Evolutionary conservation across 306 rosid genomes (phyloP).

Genomic region (Trichosanthes truncata): DNA sequence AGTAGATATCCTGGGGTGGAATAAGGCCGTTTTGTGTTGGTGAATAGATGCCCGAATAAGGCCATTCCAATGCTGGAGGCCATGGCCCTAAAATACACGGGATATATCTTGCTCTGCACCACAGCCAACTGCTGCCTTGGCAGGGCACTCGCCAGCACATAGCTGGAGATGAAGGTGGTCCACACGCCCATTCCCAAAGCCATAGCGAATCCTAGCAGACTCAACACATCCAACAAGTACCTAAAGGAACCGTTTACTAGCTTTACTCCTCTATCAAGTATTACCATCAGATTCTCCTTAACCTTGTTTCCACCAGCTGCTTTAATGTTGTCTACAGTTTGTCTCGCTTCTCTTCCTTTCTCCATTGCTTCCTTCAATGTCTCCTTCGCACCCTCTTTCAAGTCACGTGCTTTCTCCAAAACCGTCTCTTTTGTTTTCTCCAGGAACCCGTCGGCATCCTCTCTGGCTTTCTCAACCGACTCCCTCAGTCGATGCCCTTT

Average conservation of each 20-base stretch:
- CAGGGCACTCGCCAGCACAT: conserved; percentile 37
- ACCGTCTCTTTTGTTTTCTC: conserved; percentile 21
- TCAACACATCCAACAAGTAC: conserved; percentile 9
- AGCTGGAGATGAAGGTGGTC: conserved; percentile 65
- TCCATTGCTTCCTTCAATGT: conserved; percentile 11
- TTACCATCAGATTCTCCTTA: not conserved
- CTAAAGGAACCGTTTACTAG: not conserved
- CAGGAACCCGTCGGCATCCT: too few species aligned
- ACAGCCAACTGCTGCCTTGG: conserved; percentile 70
- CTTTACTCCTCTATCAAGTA: not conserved
- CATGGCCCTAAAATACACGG: conserved; percentile 59
- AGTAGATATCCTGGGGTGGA: conserved; percentile 35
- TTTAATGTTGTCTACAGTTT: too few species aligned
- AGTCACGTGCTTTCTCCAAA: conserved; percentile 6
- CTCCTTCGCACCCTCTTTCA: conserved; percentile 15
- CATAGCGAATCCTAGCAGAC: conserved; percentile 42
- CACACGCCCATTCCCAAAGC: conserved; percentile 68
- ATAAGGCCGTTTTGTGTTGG: not conserved
- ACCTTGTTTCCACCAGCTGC: not conserved
- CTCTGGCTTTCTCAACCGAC: not conserved
- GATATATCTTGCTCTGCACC: conserved; percentile 81
- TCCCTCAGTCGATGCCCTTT: too few species aligned
- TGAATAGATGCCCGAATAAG: conserved; percentile 36
- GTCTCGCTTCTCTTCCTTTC: not conserved
- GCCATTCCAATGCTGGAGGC: conserved; percentile 33